These are phyloP conservation scores for Kwoniella shivajii DNA, from an alignment of 1,284 basidiomycete species.

Conservation along the genomic window DNA sequence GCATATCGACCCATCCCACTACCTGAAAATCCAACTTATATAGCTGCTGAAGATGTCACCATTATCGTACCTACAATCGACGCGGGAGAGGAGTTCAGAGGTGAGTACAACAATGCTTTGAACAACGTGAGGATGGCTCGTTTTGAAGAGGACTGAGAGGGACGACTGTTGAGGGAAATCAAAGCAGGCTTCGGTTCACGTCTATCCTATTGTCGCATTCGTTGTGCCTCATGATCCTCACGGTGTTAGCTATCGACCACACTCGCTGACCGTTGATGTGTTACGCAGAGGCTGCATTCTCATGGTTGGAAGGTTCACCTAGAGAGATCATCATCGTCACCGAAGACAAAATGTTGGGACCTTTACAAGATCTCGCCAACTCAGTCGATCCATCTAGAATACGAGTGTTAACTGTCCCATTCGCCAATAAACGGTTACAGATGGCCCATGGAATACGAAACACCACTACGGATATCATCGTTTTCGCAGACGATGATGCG, in stretches of 20 bases:
- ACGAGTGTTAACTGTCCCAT: slow-evolving; percentile 83
- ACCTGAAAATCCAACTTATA: slow-evolving; percentile 83
- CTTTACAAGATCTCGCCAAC: slow-evolving; percentile 81
- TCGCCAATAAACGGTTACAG: slow-evolving; percentile 88
- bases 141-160: too few species aligned
- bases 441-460: slow-evolving; percentile 90
- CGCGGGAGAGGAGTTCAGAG: slow-evolving; percentile 87
- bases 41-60: slow-evolving; percentile 86
- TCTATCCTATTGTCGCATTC: too few species aligned
- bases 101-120: too few species aligned
- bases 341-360: slow-evolving; percentile 83
- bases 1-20: slow-evolving; percentile 82
- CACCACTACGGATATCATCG: slow-evolving; percentile 86
- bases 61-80: slow-evolving; percentile 94
- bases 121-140: too few species aligned
- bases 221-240: too few species aligned
- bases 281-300: slow-evolving; percentile 71
- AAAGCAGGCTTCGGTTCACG: too few species aligned
- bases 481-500: slow-evolving; percentile 93
- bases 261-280: not conserved
- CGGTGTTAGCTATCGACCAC: too few species aligned
- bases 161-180: too few species aligned
- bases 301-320: slow-evolving; percentile 84
- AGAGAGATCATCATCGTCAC: slow-evolving; percentile 93
- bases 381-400: slow-evolving; percentile 80